A percentile compares a stretch with the other conserved stretches of the same genome.
These are phyloP conservation scores for Monilinia fructicola DNA, from an alignment of 2,329 filamentous ascomycete genomes.

Conservation along the genomic window DNA sequence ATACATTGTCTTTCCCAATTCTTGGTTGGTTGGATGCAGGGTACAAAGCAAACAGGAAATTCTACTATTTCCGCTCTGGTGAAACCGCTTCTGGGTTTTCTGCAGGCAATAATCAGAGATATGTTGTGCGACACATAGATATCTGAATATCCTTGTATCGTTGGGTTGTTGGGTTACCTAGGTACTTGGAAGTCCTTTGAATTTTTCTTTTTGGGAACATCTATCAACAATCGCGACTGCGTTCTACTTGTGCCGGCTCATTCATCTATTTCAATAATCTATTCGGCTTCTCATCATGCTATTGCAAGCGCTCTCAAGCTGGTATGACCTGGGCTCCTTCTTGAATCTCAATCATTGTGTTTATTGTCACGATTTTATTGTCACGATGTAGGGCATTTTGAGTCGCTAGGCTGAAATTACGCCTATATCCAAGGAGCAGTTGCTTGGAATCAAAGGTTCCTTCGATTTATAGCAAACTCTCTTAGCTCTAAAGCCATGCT, in stretches of 20 bases:
- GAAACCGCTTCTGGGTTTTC: background rate
- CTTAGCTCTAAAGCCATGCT: background rate
- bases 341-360: background rate
- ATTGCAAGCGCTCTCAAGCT: background rate
- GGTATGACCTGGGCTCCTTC: background rate
- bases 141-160: background rate
- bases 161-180: background rate
- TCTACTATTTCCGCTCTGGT: slow-evolving; percentile 6
- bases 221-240: background rate
- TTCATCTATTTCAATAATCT: background rate
- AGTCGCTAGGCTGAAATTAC: background rate
- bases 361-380: too few species aligned
- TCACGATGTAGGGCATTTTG: background rate
- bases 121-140: background rate
- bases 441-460: background rate
- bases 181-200: background rate
- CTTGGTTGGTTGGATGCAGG: slow-evolving; percentile 5
- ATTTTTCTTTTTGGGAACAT: background rate
- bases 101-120: background rate
- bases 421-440: background rate
- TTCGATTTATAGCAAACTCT: background rate
- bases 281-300: background rate
- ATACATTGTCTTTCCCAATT: background rate
- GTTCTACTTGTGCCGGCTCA: background rate
- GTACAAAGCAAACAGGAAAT: slow-evolving; percentile 4